Evolutionary conservation across 345 rosid species (phyloP).

Genomic region (Heritiera littoralis): DNA sequence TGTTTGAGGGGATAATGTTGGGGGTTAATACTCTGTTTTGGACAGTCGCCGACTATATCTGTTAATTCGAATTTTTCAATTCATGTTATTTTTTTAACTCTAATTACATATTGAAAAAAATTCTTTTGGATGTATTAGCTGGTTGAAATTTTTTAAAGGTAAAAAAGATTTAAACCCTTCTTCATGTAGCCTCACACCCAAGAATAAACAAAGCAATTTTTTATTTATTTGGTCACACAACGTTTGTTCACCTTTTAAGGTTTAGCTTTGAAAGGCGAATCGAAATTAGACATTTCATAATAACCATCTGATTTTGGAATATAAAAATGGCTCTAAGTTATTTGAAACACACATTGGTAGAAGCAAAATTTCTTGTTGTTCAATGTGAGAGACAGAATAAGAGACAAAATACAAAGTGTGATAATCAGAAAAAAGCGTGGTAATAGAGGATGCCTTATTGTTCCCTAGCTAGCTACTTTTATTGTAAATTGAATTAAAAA

Average conservation of each 20-base stretch:
- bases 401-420: not conserved
- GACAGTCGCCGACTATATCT: not conserved
- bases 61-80: too few relatives aligned
- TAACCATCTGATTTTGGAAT: not conserved
- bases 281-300: not conserved
- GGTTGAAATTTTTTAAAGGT: too few relatives aligned
- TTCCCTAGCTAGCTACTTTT: too few relatives aligned
- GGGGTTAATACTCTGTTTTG: not conserved
- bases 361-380: not conserved
- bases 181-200: too few relatives aligned
- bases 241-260: constrained; percentile 2
- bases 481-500: too few relatives aligned
- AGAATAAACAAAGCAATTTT: too few relatives aligned
- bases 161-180: not conserved
- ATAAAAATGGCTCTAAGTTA: constrained; percentile 9
- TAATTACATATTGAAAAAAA: too few relatives aligned
- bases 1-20: not conserved
- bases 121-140: too few relatives aligned
- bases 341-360: not conserved
- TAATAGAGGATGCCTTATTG: not conserved
- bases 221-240: not conserved
- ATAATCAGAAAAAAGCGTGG: not conserved
- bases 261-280: not conserved
- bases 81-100: too few relatives aligned
- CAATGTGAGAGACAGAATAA: not conserved